Conservation (phyloP, 805 yeast species). For the Priceomyces medius region DNA sequence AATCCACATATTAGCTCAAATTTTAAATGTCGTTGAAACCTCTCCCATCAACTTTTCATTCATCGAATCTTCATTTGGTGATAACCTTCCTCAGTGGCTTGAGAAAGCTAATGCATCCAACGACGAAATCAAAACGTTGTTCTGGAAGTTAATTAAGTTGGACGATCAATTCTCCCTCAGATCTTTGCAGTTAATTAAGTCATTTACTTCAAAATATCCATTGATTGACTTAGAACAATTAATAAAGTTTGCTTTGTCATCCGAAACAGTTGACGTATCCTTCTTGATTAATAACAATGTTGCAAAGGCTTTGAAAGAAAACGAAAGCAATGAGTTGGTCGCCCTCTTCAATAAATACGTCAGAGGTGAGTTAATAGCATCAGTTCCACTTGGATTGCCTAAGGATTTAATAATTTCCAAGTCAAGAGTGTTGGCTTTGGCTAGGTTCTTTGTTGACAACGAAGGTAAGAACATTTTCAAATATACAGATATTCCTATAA, state of each 20-base stretch:
- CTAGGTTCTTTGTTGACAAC: conserved; percentile 33
- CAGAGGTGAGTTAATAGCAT: conserved; percentile 32
- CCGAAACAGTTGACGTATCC: conserved; percentile 39
- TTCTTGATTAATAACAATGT: conserved; percentile 43
- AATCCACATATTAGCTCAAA: conserved; percentile 28
- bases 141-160: conserved; percentile 40
- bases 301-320: conserved; percentile 28
- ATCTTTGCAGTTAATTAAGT: conserved; percentile 35
- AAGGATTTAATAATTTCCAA: conserved; percentile 27
- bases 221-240: conserved; percentile 30
- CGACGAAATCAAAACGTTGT: conserved; percentile 25
- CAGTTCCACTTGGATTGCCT: conserved; percentile 19
- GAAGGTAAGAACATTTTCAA: conserved; percentile 29
- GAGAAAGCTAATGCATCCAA: conserved; percentile 29
- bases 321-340: conserved; percentile 27
- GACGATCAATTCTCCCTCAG: conserved; percentile 28
- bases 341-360: conserved; percentile 32
- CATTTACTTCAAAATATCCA: conserved; percentile 29
- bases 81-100: conserved; percentile 38
- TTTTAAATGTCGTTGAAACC: conserved; percentile 29
- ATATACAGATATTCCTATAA: conserved; percentile 38
- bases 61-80: conserved; percentile 35
- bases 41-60: conserved; percentile 32
- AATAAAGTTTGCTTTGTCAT: conserved; percentile 35
- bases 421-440: conserved; percentile 40